Percentiles rank a stretch among this genome's conserved stretches.
phyloP scores from a whole-genome alignment of 306 rosid genomes.

The Trifolium dubium region DNA sequence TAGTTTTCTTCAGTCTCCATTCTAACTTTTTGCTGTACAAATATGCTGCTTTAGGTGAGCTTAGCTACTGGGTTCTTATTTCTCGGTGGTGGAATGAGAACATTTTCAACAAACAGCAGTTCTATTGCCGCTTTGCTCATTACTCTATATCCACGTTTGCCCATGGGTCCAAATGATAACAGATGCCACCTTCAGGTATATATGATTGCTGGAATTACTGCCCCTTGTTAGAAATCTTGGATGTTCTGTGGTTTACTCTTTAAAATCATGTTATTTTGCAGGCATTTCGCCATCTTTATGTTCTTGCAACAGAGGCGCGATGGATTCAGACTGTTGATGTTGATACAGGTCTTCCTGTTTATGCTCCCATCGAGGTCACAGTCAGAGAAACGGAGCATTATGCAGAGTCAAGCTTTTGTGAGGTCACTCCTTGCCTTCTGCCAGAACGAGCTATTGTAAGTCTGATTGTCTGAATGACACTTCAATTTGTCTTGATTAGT shows the following conservation, averaged over 20 bases:
- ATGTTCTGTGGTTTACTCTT: constrained; percentile 4
- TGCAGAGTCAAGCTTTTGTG: constrained; percentile 93
- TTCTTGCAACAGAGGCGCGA: constrained; percentile 96
- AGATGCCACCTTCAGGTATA: constrained; percentile 98
- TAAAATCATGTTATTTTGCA: constrained; percentile 41
- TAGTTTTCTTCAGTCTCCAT: constrained; percentile 21
- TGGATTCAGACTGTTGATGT: constrained; percentile 99
- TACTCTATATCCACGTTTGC: constrained; percentile 95
- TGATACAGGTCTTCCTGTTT: constrained; percentile 92
- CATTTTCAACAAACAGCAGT: constrained; percentile 87
- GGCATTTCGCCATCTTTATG: constrained; percentile 96
- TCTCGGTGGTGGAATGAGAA: constrained; percentile 97
- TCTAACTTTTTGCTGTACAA: constrained; percentile 36
- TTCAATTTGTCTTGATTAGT: constrained; percentile 30
- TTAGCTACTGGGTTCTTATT: constrained; percentile 93
- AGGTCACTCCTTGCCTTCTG: constrained; percentile 94
- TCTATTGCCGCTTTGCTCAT: constrained; percentile 90
- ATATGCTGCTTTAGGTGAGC: constrained; percentile 71
- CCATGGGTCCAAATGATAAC: constrained; percentile 93
- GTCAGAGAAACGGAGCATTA: constrained; percentile 84
- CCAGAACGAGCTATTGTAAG: constrained; percentile 93
- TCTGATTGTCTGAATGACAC: constrained; percentile 32
- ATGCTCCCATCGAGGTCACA: constrained; percentile 90
- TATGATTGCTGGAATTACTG: constrained; percentile 29
- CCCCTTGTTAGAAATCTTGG: constrained; percentile 1